Conservation (phyloP, 2,329 filamentous ascomycete genomes). For the Cladophialophora carrionii region DNA sequence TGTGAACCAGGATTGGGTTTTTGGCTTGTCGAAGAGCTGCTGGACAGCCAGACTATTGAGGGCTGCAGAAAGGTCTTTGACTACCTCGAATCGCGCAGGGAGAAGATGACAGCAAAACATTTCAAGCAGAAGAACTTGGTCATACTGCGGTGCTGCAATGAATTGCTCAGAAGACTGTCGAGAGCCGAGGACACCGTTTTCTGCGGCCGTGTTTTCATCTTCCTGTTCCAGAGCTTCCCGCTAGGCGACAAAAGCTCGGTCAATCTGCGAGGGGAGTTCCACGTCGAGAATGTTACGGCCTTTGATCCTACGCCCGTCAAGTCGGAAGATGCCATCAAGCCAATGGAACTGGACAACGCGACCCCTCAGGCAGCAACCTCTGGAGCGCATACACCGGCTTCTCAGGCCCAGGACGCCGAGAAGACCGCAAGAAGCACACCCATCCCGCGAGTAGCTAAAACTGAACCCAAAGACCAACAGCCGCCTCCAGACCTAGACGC, state of each 20-base stretch:
- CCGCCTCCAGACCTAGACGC: conserved; percentile 61
- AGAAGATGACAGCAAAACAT: conserved; percentile 78
- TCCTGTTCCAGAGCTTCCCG: conserved; percentile 96
- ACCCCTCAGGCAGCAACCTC: conserved; percentile 42
- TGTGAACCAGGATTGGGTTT: conserved; percentile 81
- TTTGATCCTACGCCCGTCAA: conserved; percentile 64
- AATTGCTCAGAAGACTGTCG: conserved; percentile 89
- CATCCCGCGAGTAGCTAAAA: conserved; percentile 28
- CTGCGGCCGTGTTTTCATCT: conserved; percentile 96
- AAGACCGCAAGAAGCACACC: conserved; percentile 31
- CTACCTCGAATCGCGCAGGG: conserved; percentile 89
- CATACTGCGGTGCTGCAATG: conserved; percentile 92
- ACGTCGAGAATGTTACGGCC: conserved; percentile 88
- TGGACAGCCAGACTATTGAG: conserved; percentile 93
- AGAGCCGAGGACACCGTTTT: conserved; percentile 96
- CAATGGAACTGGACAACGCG: conserved; percentile 57
- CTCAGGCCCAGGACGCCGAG: conserved; percentile 36
- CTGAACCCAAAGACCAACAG: conserved; percentile 41
- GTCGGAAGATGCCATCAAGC: conserved; percentile 63
- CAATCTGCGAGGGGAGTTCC: conserved; percentile 93
- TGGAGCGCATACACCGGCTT: conserved; percentile 42
- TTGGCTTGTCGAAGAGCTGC: conserved; percentile 88
- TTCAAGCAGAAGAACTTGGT: conserved; percentile 84
- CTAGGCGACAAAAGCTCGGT: conserved; percentile 96
- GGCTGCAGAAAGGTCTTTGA: conserved; percentile 91